phyloP scores from a whole-genome alignment of 1,139 yeast species.

The Chernovozyma sophiae-reginae region DNA sequence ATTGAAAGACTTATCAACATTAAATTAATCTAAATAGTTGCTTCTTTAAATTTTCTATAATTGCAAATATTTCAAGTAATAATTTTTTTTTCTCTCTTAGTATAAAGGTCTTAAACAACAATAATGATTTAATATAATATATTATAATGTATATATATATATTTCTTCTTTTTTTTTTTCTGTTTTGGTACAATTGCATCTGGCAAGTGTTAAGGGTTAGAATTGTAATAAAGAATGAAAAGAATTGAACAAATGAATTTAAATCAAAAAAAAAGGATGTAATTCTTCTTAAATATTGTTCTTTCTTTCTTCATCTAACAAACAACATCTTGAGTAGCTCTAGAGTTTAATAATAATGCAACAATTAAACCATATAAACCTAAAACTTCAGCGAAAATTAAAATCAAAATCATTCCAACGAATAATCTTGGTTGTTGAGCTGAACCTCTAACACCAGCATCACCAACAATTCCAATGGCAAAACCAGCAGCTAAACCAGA shows the following conservation, averaged over 20 bases:
- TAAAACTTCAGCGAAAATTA: conserved; percentile 96
- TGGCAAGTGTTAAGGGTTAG: background rate
- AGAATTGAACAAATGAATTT: background rate
- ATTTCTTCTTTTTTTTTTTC: background rate
- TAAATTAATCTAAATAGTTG: too few species aligned
- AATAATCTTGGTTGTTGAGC: conserved; percentile 96
- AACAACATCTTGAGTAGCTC: conserved; percentile 87
- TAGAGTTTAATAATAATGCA: conserved; percentile 93
- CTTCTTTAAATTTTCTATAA: too few species aligned
- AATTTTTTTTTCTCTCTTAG: background rate
- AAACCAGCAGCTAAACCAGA: conserved; percentile 97
- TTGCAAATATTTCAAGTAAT: conserved; percentile 1
- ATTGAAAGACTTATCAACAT: too few species aligned
- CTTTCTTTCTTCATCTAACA: conserved; percentile 44
- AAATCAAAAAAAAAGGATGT: background rate
- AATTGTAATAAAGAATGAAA: background rate
- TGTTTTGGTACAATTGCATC: background rate
- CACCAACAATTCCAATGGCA: conserved; percentile 98
- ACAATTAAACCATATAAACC: conserved; percentile 97
- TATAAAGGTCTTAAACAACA: conserved; percentile 1
- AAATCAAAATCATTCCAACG: conserved; percentile 89
- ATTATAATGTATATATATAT: background rate
- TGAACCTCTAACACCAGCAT: conserved; percentile 94
- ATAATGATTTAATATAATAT: background rate
- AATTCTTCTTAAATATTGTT: background rate